Evolutionary conservation across 495 filamentous ascomycete species (phyloP), one percentile per base, ranked within the genome.

Genomic region (Podospora didyma): DNA sequence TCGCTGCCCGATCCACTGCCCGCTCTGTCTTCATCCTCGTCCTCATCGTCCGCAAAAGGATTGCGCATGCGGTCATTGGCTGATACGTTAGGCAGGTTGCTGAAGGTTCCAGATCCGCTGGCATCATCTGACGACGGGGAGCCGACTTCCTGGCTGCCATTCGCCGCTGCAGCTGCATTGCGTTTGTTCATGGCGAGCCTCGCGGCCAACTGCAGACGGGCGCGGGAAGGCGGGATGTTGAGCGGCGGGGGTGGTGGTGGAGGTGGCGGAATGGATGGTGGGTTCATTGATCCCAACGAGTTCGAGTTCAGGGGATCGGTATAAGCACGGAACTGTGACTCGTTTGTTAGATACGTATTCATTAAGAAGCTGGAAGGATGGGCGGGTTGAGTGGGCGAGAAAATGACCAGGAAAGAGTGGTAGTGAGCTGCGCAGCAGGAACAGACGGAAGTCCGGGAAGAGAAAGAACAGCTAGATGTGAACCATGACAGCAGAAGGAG

Each of bases 191-290:
- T 80, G 14, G 91, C 91, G 1, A 96, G 82, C 20, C 90, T 84
- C 26, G 86, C 88, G 26, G 89, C 90, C 17, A 96, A 79, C 70
- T 95, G 92, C 19, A 90, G 80, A 17, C 92, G 84, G 19, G 92
- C 92, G n/a, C 92, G 82, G 2, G 90, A 92, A 2, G 92, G 92
- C 10, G 88, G 86, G 21, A 91, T 82, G 63, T 92, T 90, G 35
- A 89, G 78, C 5, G 86, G 86, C 4, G 86, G 82, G 1, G 86
- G 86, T 0, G 82, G 78, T 9, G 81, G 79, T 0, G 80, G 78
- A 0, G 77, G 73, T 16, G 79, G 73, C 19, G 79, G 74, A 46
- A 79, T 72, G 17, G 76, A 77, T 2, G 77, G 79, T 12, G 79
- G 77, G 48, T 74, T 75, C 54, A 80, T 65, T 26, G 75, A 73